These are phyloP conservation scores for Aspergillus cavernicola DNA, from an alignment of 495 filamentous ascomycete genomes.

Conservation along the genomic window DNA sequence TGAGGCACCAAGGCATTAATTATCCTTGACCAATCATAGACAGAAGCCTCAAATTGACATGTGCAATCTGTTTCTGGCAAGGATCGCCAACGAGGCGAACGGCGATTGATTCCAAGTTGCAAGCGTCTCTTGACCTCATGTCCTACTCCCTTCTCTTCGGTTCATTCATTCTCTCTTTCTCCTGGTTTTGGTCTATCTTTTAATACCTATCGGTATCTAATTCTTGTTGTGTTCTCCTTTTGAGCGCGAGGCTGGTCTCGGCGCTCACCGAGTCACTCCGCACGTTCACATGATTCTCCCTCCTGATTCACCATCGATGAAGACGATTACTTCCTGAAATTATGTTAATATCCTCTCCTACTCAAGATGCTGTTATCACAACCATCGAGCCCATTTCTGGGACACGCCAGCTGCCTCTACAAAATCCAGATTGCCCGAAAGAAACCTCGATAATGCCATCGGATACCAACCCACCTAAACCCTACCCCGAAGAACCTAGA, in stretches of 20 bases:
- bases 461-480: neutral
- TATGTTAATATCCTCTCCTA: slow-evolving; percentile 11
- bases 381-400: slow-evolving; percentile 1
- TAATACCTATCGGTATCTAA: neutral
- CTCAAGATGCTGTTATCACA: neutral
- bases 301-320: neutral
- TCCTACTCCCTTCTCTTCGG: no score
- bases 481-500: neutral
- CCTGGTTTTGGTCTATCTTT: neutral
- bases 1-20: no score
- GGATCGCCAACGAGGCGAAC: slow-evolving; percentile 1
- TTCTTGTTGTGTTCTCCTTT: neutral
- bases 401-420: neutral
- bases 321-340: neutral
- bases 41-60: neutral
- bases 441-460: slow-evolving; percentile 7
- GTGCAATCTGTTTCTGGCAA: neutral
- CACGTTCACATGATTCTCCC: slow-evolving; percentile 6
- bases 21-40: neutral
- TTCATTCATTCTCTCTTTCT: neutral
- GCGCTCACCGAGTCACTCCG: neutral
- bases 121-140: no score
- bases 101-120: neutral
- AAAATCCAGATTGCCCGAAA: neutral
- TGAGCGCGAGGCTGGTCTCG: neutral